phyloP scores from a whole-genome alignment of 176 grass and related monocot species.

The Oryza australiensis region DNA sequence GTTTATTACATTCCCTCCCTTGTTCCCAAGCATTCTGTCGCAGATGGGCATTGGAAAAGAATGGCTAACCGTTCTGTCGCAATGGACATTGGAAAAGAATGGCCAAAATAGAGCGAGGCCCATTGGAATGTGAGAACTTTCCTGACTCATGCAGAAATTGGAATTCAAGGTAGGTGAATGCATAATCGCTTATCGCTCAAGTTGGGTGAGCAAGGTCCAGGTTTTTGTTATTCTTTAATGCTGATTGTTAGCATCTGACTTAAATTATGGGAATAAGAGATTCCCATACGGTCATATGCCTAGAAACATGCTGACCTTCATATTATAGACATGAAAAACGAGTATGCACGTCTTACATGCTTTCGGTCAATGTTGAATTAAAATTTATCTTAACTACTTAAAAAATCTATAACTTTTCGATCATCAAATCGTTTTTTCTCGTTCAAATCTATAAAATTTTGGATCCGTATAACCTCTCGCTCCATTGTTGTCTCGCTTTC shows the following conservation, averaged over 20 bases:
- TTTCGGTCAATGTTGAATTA: background rate
- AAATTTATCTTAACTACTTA: no score
- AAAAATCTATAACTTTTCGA: no score
- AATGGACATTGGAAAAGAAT: no score
- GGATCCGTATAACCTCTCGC: no score
- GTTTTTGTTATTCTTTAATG: background rate
- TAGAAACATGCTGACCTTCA: no score
- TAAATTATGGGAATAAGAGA: no score
- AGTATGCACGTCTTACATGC: background rate
- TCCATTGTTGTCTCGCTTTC: no score
- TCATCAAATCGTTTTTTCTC: no score
- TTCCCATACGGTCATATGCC: no score
- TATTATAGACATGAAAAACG: no score
- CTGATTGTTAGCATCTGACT: no score
- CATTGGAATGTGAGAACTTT: background rate
- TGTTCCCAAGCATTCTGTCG: constrained; percentile 5
- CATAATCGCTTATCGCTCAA: background rate
- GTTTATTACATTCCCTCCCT: background rate
- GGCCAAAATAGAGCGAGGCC: background rate
- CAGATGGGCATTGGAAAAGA: background rate
- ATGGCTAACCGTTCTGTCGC: background rate
- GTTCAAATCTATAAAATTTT: no score
- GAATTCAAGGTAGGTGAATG: background rate
- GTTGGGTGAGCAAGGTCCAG: background rate
- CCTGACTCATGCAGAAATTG: background rate